Conservation (phyloP, 2,329 filamentous ascomycete genomes). For the Scopulariopsis brevicaulis region DNA sequence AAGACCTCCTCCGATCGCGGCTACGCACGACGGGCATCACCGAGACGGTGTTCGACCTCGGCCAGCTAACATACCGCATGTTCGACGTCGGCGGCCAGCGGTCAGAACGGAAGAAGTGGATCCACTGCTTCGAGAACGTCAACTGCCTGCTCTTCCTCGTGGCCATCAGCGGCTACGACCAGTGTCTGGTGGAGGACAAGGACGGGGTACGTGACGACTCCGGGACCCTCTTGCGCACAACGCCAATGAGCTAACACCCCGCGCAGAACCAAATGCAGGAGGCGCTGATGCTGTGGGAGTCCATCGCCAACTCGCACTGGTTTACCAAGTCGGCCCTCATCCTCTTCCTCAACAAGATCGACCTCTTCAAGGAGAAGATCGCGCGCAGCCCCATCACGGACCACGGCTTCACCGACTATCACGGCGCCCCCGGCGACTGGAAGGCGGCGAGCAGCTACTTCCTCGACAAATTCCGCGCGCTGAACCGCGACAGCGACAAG, state of each 20-base stretch:
- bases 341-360: constrained; percentile 81
- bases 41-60: constrained; percentile 91
- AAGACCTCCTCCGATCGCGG: constrained; percentile 85
- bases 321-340: constrained; percentile 74
- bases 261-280: constrained; percentile 85
- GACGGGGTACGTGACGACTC: constrained; percentile 60
- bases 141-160: constrained; percentile 88
- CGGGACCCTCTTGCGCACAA: background rate
- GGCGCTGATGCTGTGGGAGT: constrained; percentile 78
- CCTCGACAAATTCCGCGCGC: constrained; percentile 65
- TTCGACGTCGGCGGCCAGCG: constrained; percentile 94
- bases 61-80: constrained; percentile 91
- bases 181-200: constrained; percentile 91
- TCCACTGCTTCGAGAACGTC: constrained; percentile 94
- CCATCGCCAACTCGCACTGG: constrained; percentile 78
- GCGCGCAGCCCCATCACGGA: constrained; percentile 57
- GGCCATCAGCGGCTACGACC: constrained; percentile 91
- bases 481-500: constrained; percentile 59
- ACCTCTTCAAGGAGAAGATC: constrained; percentile 72
- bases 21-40: constrained; percentile 92
- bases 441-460: constrained; percentile 73
- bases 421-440: constrained; percentile 58
- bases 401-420: constrained; percentile 70
- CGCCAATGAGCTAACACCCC: background rate
- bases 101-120: constrained; percentile 98